Evolutionary conservation across 2,329 filamentous ascomycete species (phyloP), one percentile per base, ranked within the genome.

Genomic region (Pseudogymnoascus sp.): DNA sequence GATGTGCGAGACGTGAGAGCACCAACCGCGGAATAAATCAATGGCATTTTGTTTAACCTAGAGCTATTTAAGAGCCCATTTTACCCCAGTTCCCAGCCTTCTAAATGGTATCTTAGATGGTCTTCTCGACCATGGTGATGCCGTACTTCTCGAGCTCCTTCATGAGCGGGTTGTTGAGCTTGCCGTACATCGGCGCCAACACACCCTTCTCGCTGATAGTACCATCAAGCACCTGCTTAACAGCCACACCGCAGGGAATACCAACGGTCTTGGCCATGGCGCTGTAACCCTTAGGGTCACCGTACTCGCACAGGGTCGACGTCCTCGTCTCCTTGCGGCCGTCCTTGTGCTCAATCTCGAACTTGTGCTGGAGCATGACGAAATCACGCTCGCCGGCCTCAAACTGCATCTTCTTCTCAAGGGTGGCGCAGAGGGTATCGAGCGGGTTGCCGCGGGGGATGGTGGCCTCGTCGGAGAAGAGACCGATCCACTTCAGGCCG

Each of bases 391-490:
- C 91, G 65, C 83, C 88, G 70, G 88, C 81, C 72, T 84, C 88
- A 76, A 88, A 96, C 76, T 90, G 84, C 90, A 96, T 96, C 86
- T 96, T 96, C 81, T 90, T 79, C 81, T 96, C 91, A 31, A 96
- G 84, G 2, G 87, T 89, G 33, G 90, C 91, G 79, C 92, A 96
- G 40, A 96, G 85, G n/a, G 90, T 93, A 76, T 96, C 93, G 23
- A 96, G 83, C 3, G 91, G 89, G 79, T 90, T 96, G 62, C 86
- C 88, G 62, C 85, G 81, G 28, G 90, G 88, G 5, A 78, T 88
- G 72, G 88, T 91, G 74, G 84, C 78, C 72, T 85, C 82, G 67
- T 87, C 81, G 45, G 85, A 88, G 78, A 90, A 88, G 66, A 85
- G 71, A 16, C 81, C 81, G 67, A 89, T 81, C 90, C 90, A 95